Conservation (phyloP, 441 rosid species). For the Theobroma grandiflorum region DNA sequence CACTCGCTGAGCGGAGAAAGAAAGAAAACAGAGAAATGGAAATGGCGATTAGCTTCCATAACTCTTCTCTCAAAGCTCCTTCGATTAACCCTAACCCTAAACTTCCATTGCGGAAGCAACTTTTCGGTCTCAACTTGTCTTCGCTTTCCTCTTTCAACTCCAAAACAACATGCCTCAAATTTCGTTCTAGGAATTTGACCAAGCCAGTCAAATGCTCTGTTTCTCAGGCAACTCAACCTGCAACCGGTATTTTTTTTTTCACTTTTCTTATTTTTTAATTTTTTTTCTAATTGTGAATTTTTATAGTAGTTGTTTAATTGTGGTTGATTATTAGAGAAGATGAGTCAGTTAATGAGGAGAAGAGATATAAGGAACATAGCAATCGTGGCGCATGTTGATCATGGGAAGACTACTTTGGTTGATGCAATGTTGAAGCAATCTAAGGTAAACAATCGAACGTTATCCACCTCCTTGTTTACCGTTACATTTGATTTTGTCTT, state of each 20-base stretch:
- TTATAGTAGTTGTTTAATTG: neutral
- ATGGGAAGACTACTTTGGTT: constrained; percentile 96
- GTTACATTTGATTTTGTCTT: neutral
- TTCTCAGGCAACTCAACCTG: constrained; percentile 62
- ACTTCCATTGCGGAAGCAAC: constrained; percentile 43
- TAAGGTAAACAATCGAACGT: constrained; percentile 54
- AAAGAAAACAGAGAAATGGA: constrained; percentile 40
- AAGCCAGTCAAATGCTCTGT: constrained; percentile 71
- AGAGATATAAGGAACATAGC: constrained; percentile 89
- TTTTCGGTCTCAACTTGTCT: constrained; percentile 56
- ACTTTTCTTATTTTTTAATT: neutral
- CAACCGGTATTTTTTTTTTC: constrained; percentile 50
- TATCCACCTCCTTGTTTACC: neutral
- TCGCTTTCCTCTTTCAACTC: constrained; percentile 40
- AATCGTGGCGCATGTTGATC: constrained; percentile 97
- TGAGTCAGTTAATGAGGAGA: constrained; percentile 74
- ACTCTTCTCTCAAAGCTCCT: constrained; percentile 44
- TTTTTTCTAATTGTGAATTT: neutral
- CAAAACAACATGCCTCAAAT: constrained; percentile 45
- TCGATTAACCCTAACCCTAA: constrained; percentile 36
- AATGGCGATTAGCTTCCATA: constrained; percentile 62
- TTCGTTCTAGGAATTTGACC: constrained; percentile 40
- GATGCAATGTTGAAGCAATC: constrained; percentile 96
- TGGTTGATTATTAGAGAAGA: constrained; percentile 58
- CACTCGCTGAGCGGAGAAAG: constrained; percentile 24